A percentile compares a stretch with the other conserved stretches of the same genome.
phyloP scores from a whole-genome alignment of 371 early-diverging fungal genomes.

The Vairimorpha necatrix region DNA sequence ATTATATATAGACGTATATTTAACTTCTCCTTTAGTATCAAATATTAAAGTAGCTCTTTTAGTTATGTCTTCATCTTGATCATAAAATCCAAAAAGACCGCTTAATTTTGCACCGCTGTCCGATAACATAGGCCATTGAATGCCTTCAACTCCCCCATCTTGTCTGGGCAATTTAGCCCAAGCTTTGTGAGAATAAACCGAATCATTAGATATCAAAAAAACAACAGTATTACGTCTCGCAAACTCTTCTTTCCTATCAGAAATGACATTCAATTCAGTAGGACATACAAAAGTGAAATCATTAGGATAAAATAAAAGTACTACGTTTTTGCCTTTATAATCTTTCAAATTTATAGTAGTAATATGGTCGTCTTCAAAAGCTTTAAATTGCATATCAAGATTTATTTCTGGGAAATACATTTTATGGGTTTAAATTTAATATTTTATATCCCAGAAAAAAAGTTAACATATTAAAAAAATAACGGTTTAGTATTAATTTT shows the following conservation, averaged over 20 bases:
- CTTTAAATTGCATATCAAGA: slow-evolving; percentile 1
- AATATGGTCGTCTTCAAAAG: slow-evolving; percentile 43
- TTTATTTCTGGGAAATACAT: slow-evolving; percentile 28
- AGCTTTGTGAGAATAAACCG: slow-evolving; percentile 68
- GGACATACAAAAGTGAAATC: slow-evolving; percentile 67
- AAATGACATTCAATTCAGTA: slow-evolving; percentile 74
- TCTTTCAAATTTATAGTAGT: slow-evolving; percentile 41
- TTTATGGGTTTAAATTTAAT: neutral
- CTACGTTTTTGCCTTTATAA: slow-evolving; percentile 61
- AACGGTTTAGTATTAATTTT: no score
- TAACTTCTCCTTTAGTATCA: slow-evolving; percentile 73
- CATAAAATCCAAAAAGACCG: slow-evolving; percentile 72
- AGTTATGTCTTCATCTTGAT: slow-evolving; percentile 67
- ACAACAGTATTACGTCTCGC: slow-evolving; percentile 70
- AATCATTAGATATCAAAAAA: slow-evolving; percentile 75
- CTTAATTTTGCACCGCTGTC: slow-evolving; percentile 78
- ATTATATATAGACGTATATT: slow-evolving; percentile 71
- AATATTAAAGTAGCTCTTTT: slow-evolving; percentile 73
- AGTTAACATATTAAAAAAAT: no score
- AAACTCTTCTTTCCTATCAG: slow-evolving; percentile 77
- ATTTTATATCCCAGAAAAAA: no score
- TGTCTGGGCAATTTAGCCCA: slow-evolving; percentile 73
- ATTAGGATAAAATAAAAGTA: slow-evolving; percentile 77
- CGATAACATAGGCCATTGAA: slow-evolving; percentile 67
- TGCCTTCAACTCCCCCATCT: slow-evolving; percentile 79